Evolutionary conservation across 73 alveolate genomes (phyloP), one percentile per base, ranked within the genome.

Genomic region (Breviolum minutum): DNA sequence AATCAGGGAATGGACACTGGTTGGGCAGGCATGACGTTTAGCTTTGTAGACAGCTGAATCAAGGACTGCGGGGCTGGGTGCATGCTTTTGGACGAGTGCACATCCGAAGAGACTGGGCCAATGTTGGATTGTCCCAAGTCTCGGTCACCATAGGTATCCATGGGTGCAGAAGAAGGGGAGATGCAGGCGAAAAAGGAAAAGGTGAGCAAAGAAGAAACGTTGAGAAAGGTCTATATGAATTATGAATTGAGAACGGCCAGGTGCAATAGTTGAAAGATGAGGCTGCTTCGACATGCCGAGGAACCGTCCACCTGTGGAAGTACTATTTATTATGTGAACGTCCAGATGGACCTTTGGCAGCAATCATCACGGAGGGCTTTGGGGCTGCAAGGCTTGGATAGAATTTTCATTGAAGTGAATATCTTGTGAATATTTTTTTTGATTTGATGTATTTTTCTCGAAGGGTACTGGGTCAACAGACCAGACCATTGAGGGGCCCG

Each of bases 31-130:
- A 22, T 14, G 77, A 14, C 24, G 17, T 14, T 68, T 68, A 14
- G n/a, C 77, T 68, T 68, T 68, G 3, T 17, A 6, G 17, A 68
- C 6, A 17, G 77, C 77, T 68, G 77, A 27, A 10, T 40, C 30
- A 48, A 80, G 89, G 89, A 80, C 30, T 80, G 89, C 40, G 30
- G 27, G 32, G 68, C 20, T 9, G 70, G 89, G 32, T 80, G 89
- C 69, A 14, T 80, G 89, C 89, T 80, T 32, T 9, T 80, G 68
- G 61, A 8, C 16, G 70, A 80, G 70, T 80, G 89, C 48, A 68
- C 70, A 27, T 7, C 8, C 30, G 68, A 32, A 48, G 89, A 13
- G 69, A 29, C 89, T 30, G 29, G 87, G 63, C 63, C 48, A 68
- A 22, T 22, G 77, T 17, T 22, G 77, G 77, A 17, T 68, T 6